These are phyloP conservation scores for Tuber microsphaerosporum DNA, from an alignment of 495 filamentous ascomycete species.

Conservation along the genomic window DNA sequence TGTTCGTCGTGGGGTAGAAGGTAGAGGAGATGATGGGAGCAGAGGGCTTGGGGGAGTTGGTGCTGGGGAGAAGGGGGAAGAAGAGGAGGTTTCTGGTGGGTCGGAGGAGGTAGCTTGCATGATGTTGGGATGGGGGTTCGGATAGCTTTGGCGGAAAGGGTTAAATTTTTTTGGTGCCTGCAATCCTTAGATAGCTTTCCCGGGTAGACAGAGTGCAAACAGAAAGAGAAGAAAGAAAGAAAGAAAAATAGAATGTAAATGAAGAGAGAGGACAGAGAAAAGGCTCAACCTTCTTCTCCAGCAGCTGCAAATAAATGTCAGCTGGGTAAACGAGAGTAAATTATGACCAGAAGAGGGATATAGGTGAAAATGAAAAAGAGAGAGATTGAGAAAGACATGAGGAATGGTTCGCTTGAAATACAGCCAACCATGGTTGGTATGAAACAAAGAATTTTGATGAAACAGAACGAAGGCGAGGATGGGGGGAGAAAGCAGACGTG, in stretches of 20 bases:
- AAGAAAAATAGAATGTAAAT: neutral
- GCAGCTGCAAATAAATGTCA: neutral
- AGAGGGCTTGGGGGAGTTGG: neutral
- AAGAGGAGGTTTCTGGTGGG: slow-evolving; percentile 10
- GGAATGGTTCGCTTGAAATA: neutral
- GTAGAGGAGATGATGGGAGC: slow-evolving; percentile 12
- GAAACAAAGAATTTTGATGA: neutral
- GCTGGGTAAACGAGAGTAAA: neutral
- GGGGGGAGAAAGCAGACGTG: neutral
- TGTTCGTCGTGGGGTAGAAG: neutral
- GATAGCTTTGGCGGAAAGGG: neutral
- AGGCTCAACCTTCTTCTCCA: neutral
- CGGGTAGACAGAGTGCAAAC: neutral
- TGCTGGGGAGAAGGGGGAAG: neutral
- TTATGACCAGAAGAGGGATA: neutral
- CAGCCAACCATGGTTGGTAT: neutral
- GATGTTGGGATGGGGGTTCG: neutral
- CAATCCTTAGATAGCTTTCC: neutral
- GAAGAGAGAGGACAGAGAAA: neutral
- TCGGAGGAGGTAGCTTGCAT: neutral
- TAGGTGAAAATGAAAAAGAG: neutral
- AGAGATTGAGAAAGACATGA: neutral
- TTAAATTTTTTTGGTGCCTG: slow-evolving; percentile 4
- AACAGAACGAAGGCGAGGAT: neutral
- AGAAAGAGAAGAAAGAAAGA: neutral